Evolutionary conservation across 352 stramenopile species (phyloP).

Genomic region (Globisporangium heterothallicum): DNA sequence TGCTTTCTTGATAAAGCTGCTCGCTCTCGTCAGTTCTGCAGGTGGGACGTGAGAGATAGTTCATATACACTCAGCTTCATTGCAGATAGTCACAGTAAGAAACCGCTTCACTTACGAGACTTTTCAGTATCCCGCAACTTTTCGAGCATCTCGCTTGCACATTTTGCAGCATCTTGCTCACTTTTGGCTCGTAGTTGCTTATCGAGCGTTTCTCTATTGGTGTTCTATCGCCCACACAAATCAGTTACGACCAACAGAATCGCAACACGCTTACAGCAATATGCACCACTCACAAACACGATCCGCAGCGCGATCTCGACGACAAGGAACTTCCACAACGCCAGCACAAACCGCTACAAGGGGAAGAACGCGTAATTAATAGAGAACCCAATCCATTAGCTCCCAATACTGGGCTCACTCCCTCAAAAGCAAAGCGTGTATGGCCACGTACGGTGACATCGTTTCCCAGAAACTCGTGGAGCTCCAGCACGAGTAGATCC

Average conservation of each 20-base stretch:
- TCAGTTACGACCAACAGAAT: neutral
- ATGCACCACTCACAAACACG: conserved; percentile 51
- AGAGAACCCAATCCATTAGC: neutral
- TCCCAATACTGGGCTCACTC: no score
- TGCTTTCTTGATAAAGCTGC: neutral
- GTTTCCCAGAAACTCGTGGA: conserved; percentile 62
- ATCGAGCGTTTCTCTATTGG: conserved; percentile 3
- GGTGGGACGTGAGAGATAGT: no score
- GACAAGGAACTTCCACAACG: conserved; percentile 71
- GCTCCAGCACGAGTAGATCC: conserved; percentile 52
- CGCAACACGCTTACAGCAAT: no score
- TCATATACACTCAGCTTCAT: no score
- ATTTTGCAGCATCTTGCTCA: conserved; percentile 1
- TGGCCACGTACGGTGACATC: conserved; percentile 24
- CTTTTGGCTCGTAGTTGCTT: conserved; percentile 13
- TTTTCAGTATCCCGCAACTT: conserved; percentile 6
- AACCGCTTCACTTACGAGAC: conserved; percentile 4
- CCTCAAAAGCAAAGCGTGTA: neutral
- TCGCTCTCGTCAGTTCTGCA: conserved; percentile 1
- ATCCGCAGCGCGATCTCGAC: conserved; percentile 48
- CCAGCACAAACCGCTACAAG: conserved; percentile 51
- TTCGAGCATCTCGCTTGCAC: neutral
- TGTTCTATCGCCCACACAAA: conserved; percentile 5
- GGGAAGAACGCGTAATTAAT: neutral
- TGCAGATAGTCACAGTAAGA: neutral